Evolutionary conservation across 1,284 basidiomycete species (phyloP), one percentile per base, ranked within the genome.

Genomic region (Microbotryum scabiosae): DNA sequence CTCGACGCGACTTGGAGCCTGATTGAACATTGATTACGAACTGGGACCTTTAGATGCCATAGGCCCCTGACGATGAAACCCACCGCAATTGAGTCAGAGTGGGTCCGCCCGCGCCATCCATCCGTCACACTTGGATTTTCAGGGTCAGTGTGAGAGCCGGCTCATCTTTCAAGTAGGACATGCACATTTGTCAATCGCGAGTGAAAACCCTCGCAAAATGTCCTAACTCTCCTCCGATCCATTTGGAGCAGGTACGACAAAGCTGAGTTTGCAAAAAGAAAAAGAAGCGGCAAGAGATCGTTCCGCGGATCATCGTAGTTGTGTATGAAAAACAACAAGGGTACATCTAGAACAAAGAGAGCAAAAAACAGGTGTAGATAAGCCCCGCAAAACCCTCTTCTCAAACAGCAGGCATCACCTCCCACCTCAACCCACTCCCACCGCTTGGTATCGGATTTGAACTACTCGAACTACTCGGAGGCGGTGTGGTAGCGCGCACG

Each of bases 391-490:
- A 12, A 26, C 32, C 51, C 12, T 26, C 36, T 41, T 16, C 36
- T 41, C 36, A 41, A 41, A 41, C 36, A 41, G 36, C 36, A 5
- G 9, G 25, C 43, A 45, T 14, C 25, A 62, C 46, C 23, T 59
- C 57, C 23, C 46, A 53, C 41, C 54, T 49, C 41, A 59, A 50
- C n/a, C n/a, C 5, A 41, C 57, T 63, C n/a, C 48, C 45, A 16
- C 51, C 54, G 12, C 50, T 25, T 18, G 41, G 21, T 6, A 48
- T 49, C 28, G 26, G 32, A 23, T 53, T 41, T 12, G 46, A 28
- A 5, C 44, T 8, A 44, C 45, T 52, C 49, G 14, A 5, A 43
- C 41, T 28, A 21, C n/a, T 50, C 57, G 43, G 8, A 4, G 59
- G 50, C 44, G 51, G 51, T 4, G 45, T 49, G 30, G 43, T 36